A percentile compares a stretch with the other conserved stretches of the same genome.
Evolutionary conservation across 352 stramenopile genomes (phyloP).

Genomic region (Pilasporangium apinafurcum): DNA sequence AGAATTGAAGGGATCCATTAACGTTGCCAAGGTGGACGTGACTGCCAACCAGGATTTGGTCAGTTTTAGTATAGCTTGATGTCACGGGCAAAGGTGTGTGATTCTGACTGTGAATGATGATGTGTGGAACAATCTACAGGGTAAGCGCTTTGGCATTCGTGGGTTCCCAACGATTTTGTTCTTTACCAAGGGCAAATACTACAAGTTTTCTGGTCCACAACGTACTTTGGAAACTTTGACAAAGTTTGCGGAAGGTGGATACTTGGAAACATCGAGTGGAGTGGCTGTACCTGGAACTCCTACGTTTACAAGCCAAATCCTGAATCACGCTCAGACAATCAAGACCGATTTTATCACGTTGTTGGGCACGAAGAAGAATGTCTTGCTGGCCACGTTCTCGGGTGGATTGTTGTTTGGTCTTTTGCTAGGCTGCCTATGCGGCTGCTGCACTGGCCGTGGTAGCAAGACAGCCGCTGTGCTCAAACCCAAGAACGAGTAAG

Average conservation of each 20-base stretch:
- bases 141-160: conserved; percentile 79
- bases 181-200: conserved; percentile 72
- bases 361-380: conserved; percentile 77
- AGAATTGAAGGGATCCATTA: conserved; percentile 81
- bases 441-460: conserved; percentile 56
- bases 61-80: background rate
- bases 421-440: conserved; percentile 60
- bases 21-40: conserved; percentile 89
- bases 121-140: conserved; percentile 9
- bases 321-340: conserved; percentile 39
- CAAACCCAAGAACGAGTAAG: conserved; percentile 67
- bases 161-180: conserved; percentile 74
- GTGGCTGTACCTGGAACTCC: conserved; percentile 22
- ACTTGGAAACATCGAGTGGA: conserved; percentile 38
- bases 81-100: no score
- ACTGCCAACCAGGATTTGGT: conserved; percentile 63
- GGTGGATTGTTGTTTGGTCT: conserved; percentile 55
- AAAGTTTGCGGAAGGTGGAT: conserved; percentile 55
- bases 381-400: conserved; percentile 70
- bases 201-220: conserved; percentile 63
- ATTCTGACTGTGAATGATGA: background rate
- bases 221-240: conserved; percentile 52
- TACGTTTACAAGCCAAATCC: conserved; percentile 24
- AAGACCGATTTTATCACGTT: conserved; percentile 63
- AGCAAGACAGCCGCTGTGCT: conserved; percentile 10